Conservation (phyloP, 2,329 filamentous ascomycete genomes). For the Arthrobotrys sphaeroides region DNA sequence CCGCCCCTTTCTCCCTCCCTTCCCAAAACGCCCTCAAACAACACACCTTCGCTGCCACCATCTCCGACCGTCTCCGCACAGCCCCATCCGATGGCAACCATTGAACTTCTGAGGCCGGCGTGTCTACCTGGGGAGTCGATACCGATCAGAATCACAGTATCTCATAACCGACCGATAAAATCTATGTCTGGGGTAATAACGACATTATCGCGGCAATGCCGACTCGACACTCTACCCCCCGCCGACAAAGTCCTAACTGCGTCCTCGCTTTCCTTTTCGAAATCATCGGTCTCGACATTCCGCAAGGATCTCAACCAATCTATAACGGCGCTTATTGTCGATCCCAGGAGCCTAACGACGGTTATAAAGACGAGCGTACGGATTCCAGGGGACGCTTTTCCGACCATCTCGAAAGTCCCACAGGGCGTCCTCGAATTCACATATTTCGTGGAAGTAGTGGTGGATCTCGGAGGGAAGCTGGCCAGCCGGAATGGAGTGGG, state of each 20-base stretch:
- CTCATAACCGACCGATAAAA: constrained; percentile 87
- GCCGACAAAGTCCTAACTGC: constrained; percentile 67
- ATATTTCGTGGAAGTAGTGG: constrained; percentile 90
- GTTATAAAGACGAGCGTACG: constrained; percentile 84
- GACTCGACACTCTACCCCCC: constrained; percentile 81
- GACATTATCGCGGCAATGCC: constrained; percentile 88
- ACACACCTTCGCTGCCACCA: constrained; percentile 35
- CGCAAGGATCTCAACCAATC: constrained; percentile 92
- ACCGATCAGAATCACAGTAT: constrained; percentile 80
- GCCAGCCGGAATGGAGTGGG: constrained; percentile 59
- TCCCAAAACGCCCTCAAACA: constrained; percentile 61
- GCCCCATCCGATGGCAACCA: constrained; percentile 73
- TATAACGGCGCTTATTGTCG: constrained; percentile 86
- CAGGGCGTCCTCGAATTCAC: constrained; percentile 95
- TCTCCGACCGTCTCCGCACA: constrained; percentile 48
- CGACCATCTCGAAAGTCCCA: constrained; percentile 87
- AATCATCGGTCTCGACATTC: constrained; percentile 86
- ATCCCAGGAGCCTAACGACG: constrained; percentile 79
- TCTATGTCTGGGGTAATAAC: constrained; percentile 92
- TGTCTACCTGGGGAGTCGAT: constrained; percentile 86
- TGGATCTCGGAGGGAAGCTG: constrained; percentile 89
- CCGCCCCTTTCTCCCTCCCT: constrained; percentile 70
- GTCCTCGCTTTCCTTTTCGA: constrained; percentile 81
- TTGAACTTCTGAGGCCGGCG: constrained; percentile 82
- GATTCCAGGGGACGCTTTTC: constrained; percentile 89